These are phyloP conservation scores for Podila epicladia DNA, from an alignment of 192 early-diverging fungal genomes.

Conservation along the genomic window DNA sequence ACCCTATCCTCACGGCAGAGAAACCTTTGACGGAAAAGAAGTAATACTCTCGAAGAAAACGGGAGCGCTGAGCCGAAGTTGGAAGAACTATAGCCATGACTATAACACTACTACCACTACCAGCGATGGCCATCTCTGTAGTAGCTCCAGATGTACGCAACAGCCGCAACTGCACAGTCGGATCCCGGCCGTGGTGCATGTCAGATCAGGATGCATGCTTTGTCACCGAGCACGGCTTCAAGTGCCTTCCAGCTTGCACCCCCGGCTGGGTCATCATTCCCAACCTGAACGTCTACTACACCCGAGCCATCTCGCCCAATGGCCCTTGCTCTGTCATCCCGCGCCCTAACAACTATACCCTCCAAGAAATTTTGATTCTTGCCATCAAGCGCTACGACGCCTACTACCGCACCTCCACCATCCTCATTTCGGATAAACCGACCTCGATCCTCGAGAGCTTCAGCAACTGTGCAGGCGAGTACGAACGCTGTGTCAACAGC, in stretches of 20 bases:
- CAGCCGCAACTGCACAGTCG: background rate
- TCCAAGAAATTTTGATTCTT: background rate
- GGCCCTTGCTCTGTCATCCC: constrained; percentile 5
- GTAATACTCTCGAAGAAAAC: no score
- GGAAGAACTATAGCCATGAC: background rate
- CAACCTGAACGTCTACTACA: background rate
- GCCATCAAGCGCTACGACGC: constrained; percentile 8
- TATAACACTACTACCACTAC: background rate
- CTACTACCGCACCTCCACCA: constrained; percentile 13
- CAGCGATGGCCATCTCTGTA: background rate
- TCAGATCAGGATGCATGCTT: background rate
- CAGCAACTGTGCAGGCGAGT: background rate
- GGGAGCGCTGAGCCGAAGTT: no score
- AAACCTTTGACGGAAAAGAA: no score
- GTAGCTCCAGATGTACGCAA: background rate
- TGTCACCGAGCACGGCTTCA: background rate
- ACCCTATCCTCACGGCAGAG: no score
- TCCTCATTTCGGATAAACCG: constrained; percentile 9
- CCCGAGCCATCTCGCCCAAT: background rate
- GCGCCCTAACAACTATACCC: background rate
- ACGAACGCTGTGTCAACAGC: constrained; percentile 1
- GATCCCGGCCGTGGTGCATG: background rate
- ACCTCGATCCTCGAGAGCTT: constrained; percentile 1
- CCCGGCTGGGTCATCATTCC: constrained; percentile 5
- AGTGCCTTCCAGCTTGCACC: background rate